Percentiles rank a stretch among this genome's conserved stretches.
Conservation (phyloP, 805 yeast species). For the Saccharomyces eubayanus region DNA sequence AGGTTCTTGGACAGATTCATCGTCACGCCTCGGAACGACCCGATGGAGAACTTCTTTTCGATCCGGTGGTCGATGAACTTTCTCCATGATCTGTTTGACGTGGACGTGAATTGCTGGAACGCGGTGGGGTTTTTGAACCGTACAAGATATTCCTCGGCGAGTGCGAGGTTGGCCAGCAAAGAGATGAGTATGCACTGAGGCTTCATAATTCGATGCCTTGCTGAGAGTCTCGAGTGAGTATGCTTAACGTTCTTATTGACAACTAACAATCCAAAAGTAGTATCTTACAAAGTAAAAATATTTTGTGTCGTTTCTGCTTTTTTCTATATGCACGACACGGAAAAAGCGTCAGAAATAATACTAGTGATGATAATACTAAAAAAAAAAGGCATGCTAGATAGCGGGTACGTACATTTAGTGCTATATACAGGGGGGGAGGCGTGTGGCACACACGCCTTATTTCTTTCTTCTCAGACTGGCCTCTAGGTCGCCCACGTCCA, state of each 20-base stretch:
- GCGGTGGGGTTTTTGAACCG: slow-evolving; percentile 44
- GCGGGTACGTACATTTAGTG: neutral
- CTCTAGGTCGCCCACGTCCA: slow-evolving; percentile 69
- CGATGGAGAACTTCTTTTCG: slow-evolving; percentile 51
- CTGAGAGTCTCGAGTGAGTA: neutral
- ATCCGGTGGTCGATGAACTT: slow-evolving; percentile 42
- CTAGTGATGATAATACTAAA: too few relatives aligned
- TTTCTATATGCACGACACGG: neutral
- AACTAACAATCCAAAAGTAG: too few relatives aligned
- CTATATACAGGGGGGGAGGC: neutral
- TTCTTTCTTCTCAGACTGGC: slow-evolving; percentile 31
- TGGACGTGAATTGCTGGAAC: slow-evolving; percentile 39
- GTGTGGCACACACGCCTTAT: neutral
- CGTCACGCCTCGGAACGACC: slow-evolving; percentile 61
- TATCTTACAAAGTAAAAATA: neutral
- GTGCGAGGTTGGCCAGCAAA: slow-evolving; percentile 2
- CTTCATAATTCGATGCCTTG: neutral
- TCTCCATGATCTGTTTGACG: slow-evolving; percentile 32
- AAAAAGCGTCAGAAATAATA: neutral
- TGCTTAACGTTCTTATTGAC: neutral
- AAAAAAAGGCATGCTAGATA: neutral
- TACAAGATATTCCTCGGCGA: slow-evolving; percentile 37
- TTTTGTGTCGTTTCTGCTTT: neutral
- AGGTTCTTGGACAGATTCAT: slow-evolving; percentile 49
- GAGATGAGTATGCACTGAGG: neutral